phyloP scores from a whole-genome alignment of 345 rosid genomes.

The Hibiscus syriacus region DNA sequence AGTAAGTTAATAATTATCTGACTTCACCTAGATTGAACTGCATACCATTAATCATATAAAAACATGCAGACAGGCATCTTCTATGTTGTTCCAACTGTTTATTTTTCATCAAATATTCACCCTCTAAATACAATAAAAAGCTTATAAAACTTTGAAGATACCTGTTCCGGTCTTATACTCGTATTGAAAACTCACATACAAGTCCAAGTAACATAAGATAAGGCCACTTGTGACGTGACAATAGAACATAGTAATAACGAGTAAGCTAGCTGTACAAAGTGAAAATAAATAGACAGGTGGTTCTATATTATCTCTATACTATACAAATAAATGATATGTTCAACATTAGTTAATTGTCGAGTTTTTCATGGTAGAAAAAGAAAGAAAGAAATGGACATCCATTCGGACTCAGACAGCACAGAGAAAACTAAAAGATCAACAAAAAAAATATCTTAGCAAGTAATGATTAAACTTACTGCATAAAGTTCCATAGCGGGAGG shows the following conservation, averaged over 20 bases:
- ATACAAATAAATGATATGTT: neutral
- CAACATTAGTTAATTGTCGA: neutral
- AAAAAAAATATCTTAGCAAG: neutral
- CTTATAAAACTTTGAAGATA: neutral
- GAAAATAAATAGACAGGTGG: neutral
- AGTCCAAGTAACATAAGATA: no score
- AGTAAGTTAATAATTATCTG: neutral
- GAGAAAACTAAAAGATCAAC: neutral
- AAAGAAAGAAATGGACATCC: neutral
- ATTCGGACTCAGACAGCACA: neutral
- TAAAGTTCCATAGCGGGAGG: constrained; percentile 46
- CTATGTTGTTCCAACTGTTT: neutral
- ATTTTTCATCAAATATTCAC: neutral
- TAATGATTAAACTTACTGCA: constrained; percentile 37
- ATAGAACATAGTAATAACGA: neutral
- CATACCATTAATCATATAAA: neutral
- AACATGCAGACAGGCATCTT: neutral
- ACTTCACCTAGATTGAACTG: constrained; percentile 1
- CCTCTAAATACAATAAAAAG: neutral
- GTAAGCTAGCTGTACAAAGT: neutral
- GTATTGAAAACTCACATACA: neutral
- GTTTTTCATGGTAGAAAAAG: neutral
- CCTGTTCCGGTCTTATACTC: neutral
- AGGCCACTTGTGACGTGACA: neutral
- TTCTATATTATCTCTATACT: neutral